Evolutionary conservation across 23 red algal species (phyloP).

Genomic region (Pyropia haitanensis): DNA sequence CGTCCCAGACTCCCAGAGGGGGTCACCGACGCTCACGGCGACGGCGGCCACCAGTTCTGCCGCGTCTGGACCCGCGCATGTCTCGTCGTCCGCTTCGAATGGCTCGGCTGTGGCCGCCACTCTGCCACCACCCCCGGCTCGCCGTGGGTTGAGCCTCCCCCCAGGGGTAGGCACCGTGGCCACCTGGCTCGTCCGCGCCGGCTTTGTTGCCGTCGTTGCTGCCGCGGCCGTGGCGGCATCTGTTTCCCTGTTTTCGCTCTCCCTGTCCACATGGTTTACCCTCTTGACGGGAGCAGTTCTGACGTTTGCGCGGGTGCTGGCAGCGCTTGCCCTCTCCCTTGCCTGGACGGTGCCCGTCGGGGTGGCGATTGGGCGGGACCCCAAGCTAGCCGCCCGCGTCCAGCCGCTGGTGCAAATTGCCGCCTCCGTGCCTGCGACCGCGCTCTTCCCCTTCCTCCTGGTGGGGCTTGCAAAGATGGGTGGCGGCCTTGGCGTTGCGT

Average conservation of each 20-base stretch:
- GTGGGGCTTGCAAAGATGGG: slow-evolving; percentile 73
- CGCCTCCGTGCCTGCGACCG: slow-evolving; percentile 98
- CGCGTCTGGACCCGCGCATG: no score
- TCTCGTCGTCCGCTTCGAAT: no score
- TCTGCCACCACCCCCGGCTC: no score
- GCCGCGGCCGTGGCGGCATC: no score
- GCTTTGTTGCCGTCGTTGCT: no score
- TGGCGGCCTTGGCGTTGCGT: slow-evolving; percentile 76
- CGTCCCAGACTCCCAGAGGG: background rate
- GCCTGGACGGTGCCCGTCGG: slow-evolving; percentile 93
- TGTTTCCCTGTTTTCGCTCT: slow-evolving; percentile 1
- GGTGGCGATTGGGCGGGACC: slow-evolving; percentile 75
- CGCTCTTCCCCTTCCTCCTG: slow-evolving; percentile 91
- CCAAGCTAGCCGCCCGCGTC: slow-evolving; percentile 51
- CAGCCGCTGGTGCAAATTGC: slow-evolving; percentile 96
- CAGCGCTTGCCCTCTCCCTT: slow-evolving; percentile 61
- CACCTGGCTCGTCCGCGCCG: no score
- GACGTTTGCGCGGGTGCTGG: slow-evolving; percentile 73
- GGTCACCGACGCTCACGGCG: no score
- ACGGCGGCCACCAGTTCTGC: no score
- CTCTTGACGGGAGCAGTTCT: slow-evolving; percentile 50
- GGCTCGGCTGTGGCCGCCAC: no score
- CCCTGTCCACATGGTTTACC: slow-evolving; percentile 30
- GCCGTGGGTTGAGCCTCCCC: no score
- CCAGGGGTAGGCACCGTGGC: no score